Evolutionary conservation across 176 grass and related monocot species (phyloP).

Genomic region (Oryza australiensis): DNA sequence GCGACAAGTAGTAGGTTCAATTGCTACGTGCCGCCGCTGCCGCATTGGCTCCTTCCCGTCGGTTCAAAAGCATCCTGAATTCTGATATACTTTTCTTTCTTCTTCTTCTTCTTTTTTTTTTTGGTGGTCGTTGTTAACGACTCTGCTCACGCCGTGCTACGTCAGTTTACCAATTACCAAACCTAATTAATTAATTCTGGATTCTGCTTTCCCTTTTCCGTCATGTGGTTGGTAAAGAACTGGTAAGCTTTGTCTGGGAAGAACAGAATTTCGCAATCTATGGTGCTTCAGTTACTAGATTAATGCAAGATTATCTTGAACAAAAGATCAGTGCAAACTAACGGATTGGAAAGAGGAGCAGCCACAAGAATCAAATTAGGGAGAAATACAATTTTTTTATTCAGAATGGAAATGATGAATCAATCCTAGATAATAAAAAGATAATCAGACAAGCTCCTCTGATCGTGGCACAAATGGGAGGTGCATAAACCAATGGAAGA

Average conservation of each 20-base stretch:
- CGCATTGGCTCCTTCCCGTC: too few relatives aligned
- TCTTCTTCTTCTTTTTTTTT: background rate
- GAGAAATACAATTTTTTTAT: background rate
- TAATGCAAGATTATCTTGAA: background rate
- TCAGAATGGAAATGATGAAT: constrained; percentile 14
- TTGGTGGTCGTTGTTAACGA: background rate
- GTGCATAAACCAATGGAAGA: background rate
- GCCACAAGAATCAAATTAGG: background rate
- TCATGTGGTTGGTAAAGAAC: background rate
- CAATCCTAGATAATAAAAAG: background rate
- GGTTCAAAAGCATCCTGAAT: too few relatives aligned
- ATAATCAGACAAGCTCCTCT: background rate
- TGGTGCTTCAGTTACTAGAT: background rate
- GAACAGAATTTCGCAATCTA: background rate
- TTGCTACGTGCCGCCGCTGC: too few relatives aligned
- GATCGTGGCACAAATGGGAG: constrained; percentile 11
- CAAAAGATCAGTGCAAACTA: background rate
- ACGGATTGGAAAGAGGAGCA: background rate
- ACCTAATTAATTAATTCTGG: background rate
- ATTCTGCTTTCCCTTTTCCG: background rate
- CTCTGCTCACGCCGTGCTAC: background rate
- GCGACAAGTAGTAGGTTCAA: too few relatives aligned
- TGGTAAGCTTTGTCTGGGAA: background rate
- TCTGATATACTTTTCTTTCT: background rate
- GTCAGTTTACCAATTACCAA: background rate